A percentile compares a stretch with the other conserved stretches of the same genome.
These are phyloP conservation scores for Fonsecaea monophora DNA, from an alignment of 2,329 filamentous ascomycete species.

Conservation along the genomic window DNA sequence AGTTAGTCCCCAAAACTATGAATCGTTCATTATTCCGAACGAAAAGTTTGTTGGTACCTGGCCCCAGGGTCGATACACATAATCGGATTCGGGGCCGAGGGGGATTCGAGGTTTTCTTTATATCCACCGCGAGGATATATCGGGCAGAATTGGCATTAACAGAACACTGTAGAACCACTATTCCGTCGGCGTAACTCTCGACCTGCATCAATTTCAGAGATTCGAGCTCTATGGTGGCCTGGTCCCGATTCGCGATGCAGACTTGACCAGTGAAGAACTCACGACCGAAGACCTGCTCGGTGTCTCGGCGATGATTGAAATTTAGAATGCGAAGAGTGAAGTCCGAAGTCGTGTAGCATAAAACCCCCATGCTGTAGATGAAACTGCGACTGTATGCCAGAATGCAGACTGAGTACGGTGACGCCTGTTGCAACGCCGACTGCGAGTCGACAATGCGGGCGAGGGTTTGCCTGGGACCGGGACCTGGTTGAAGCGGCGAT, in stretches of 20 bases:
- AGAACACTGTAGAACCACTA: constrained; percentile 65
- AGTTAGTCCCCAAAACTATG: constrained; percentile 72
- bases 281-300: constrained; percentile 65
- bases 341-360: constrained; percentile 68
- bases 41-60: constrained; percentile 65
- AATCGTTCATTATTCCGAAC: constrained; percentile 68
- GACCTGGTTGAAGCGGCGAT: constrained; percentile 50
- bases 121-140: constrained; percentile 63
- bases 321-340: constrained; percentile 64
- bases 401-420: constrained; percentile 67
- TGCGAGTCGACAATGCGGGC: constrained; percentile 66
- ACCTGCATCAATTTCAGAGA: constrained; percentile 51
- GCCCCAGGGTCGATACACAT: constrained; percentile 45
- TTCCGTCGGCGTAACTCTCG: constrained; percentile 63
- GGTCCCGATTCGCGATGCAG: background rate
- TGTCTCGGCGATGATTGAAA: constrained; percentile 56
- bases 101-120: constrained; percentile 34
- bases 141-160: constrained; percentile 48
- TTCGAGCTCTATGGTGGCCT: constrained; percentile 35
- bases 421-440: constrained; percentile 59
- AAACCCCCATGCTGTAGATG: constrained; percentile 66
- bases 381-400: constrained; percentile 68
- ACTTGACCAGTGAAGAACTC: constrained; percentile 48
- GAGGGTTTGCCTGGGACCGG: constrained; percentile 56
- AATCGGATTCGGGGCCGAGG: constrained; percentile 50